phyloP scores from a whole-genome alignment of 352 stramenopile species.

The Vaucheria bursata region DNA sequence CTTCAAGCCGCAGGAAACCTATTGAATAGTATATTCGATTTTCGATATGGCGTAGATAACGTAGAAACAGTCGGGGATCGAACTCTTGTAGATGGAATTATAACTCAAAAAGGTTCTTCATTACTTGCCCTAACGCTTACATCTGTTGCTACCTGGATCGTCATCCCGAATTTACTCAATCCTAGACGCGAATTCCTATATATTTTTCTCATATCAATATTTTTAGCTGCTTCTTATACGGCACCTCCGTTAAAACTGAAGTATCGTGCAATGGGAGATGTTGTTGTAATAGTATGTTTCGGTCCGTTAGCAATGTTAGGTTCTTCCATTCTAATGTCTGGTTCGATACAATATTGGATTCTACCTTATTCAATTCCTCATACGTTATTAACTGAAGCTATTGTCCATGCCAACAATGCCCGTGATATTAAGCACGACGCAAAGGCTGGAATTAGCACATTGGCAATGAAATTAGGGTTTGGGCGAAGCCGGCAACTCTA shows the following conservation, averaged over 20 bases:
- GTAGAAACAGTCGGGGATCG: conserved; percentile 25
- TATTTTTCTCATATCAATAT: conserved; percentile 4
- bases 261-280: conserved; percentile 40
- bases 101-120: conserved; percentile 7
- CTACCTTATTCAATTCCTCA: conserved; percentile 42
- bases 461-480: conserved; percentile 40
- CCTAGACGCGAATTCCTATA: background rate
- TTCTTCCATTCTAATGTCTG: conserved; percentile 23
- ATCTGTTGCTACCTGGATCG: background rate
- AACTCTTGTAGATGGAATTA: conserved; percentile 22
- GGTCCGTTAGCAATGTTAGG: conserved; percentile 38
- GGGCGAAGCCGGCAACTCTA: conserved; percentile 22
- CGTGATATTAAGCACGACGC: conserved; percentile 47
- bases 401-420: conserved; percentile 51
- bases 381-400: conserved; percentile 47
- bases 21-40: conserved; percentile 31
- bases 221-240: conserved; percentile 33
- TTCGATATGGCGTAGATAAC: conserved; percentile 34
- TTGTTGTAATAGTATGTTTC: conserved; percentile 43
- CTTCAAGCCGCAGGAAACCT: conserved; percentile 41
- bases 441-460: conserved; percentile 24
- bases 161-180: conserved; percentile 11
- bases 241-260: conserved; percentile 36
- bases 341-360: conserved; percentile 22
- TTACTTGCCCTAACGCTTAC: conserved; percentile 14